Evolutionary conservation across 768 basidiomycete genomes (phyloP), one percentile per base, ranked within the genome.

Genomic region (Podaxis rugospora): DNA sequence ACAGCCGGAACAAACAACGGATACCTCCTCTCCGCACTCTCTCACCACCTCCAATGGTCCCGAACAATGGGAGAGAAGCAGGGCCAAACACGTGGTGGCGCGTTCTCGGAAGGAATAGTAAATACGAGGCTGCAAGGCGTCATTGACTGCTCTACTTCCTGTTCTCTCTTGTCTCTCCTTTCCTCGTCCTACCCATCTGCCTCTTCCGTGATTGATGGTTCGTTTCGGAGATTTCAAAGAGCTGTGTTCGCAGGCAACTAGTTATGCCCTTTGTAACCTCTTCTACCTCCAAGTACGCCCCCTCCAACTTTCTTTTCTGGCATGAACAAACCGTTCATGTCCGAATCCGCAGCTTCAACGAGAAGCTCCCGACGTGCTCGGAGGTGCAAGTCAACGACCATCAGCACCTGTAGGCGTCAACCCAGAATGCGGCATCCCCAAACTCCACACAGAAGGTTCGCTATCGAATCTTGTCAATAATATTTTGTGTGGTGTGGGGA

Each of bases 241-340:
- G 14, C 75, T 87, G 47, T 90, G 90, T 68, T 73, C 75, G 36
- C 73, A 81, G 16, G 79, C 80, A 7, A 86, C 89, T 0, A 88
- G 87, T 23, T 86, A 93, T 65, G 83, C 92, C 0, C 87, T 89
- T 80, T 94, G 93, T 74, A 93, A 94, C 69, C 85, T 94, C 69
- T 93, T 93, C 74, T 90, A 92, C 75, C 80, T 81, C 61, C 90
- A 93, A 76, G 83, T 89, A 25, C 66, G 76, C 69, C 46, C 21
- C n/a, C 57, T 63, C 23, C 66, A 39, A 13, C 52, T 55, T 14
- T 62, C 37, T 36, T 39, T 47, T 21, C 50, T 44, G 47, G n/a
- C 14, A 50, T 54, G 13, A 57, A 55, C 51, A 50, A 51, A 69
- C 69, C 78, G 37, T 68, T 63, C 13, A 39, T 50, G 14, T 64